A percentile compares a stretch with the other conserved stretches of the same genome.
Evolutionary conservation across 2,329 filamentous ascomycete genomes (phyloP).

Genomic region (Penicillium sp.): DNA sequence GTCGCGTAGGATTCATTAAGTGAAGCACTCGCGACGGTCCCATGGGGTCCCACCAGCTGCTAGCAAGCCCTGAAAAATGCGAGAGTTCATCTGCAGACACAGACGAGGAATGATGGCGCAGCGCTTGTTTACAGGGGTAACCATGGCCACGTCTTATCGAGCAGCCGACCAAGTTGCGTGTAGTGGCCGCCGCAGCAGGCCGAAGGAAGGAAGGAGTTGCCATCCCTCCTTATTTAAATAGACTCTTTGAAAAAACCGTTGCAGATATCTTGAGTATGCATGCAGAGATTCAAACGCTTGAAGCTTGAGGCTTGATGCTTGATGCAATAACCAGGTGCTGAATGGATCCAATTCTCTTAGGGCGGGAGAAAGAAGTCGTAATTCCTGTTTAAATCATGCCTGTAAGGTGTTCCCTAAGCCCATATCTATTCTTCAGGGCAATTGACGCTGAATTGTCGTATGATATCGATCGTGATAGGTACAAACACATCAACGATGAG

Average conservation of each 20-base stretch:
- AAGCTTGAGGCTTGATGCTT: neutral
- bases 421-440: neutral
- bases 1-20: constrained; percentile 95
- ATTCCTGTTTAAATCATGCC: neutral
- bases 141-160: constrained; percentile 1
- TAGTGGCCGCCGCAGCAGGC: constrained; percentile 6
- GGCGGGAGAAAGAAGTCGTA: neutral
- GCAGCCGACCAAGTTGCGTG: constrained; percentile 1
- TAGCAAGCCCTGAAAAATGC: constrained; percentile 91
- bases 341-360: neutral
- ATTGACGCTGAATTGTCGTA: neutral
- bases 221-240: neutral
- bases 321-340: neutral
- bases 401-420: neutral
- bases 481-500: neutral
- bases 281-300: neutral
- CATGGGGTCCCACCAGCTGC: constrained; percentile 95
- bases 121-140: neutral
- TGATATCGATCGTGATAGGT: neutral
- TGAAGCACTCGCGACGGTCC: constrained; percentile 89
- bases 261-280: neutral
- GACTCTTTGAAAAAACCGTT: neutral
- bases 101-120: constrained; percentile 54
- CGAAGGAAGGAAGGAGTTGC: constrained; percentile 1
- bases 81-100: constrained; percentile 86